Conservation (phyloP, 345 rosid species). For the Jatropha curcas region DNA sequence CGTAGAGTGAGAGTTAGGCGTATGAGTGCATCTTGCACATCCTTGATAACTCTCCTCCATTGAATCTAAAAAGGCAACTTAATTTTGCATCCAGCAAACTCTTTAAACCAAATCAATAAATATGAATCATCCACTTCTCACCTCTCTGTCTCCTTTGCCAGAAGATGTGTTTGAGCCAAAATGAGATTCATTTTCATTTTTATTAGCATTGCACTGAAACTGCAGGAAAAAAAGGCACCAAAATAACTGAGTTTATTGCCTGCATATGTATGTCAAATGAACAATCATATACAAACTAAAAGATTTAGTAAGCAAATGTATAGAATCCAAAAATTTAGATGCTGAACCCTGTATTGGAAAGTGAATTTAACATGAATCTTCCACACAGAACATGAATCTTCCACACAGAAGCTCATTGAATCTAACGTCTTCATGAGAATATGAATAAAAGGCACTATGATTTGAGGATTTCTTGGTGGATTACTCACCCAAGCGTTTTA, state of each 20-base stretch:
- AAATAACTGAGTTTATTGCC: neutral
- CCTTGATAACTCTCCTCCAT: neutral
- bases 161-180: slow-evolving; percentile 15
- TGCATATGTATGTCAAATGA: neutral
- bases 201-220: slow-evolving; percentile 12
- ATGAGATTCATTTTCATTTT: slow-evolving; percentile 11
- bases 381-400: neutral
- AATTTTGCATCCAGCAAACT: slow-evolving; percentile 14
- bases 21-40: neutral
- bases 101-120: slow-evolving; percentile 4
- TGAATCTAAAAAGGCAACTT: neutral
- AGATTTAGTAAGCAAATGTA: neutral
- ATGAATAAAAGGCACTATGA: neutral
- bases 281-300: neutral
- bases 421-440: neutral
- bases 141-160: slow-evolving; percentile 27
- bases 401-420: neutral
- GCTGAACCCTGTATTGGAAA: slow-evolving; percentile 16
- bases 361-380: neutral
- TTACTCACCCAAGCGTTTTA: neutral
- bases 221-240: slow-evolving; percentile 17
- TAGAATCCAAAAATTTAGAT: slow-evolving; percentile 15
- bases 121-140: neutral
- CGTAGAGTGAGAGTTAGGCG: too few species aligned
- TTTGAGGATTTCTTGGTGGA: neutral